Conservation (phyloP, 1,284 basidiomycete genomes). For the Retiboletus flavoniger region DNA sequence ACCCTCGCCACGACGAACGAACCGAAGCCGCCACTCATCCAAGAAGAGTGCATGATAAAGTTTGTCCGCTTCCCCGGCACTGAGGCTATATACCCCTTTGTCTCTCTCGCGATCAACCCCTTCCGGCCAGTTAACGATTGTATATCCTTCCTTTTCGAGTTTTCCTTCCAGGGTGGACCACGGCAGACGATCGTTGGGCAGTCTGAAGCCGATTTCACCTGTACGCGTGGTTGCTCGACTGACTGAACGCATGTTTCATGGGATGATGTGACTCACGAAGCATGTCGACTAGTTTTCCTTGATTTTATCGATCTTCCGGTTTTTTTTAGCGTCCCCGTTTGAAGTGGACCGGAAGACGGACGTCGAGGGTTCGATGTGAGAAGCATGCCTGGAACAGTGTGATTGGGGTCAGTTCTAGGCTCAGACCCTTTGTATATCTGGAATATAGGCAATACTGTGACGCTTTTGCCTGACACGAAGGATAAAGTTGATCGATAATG, state of each 20-base stretch:
- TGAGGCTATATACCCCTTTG: background rate
- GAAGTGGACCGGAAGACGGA: too few relatives aligned
- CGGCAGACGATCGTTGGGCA: slow-evolving; percentile 3
- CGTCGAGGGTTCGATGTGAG: background rate
- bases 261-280: slow-evolving; percentile 4
- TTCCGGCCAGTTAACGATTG: slow-evolving; percentile 7
- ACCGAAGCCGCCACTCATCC: background rate
- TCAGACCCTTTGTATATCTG: too few relatives aligned
- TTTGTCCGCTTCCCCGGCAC: background rate
- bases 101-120: background rate
- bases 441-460: too few relatives aligned
- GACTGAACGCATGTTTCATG: accelerated
- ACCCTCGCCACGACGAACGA: background rate
- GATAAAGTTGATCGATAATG: background rate
- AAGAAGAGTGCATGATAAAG: slow-evolving; percentile 1
- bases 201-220: slow-evolving; percentile 3
- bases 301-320: background rate
- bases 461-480: too few relatives aligned
- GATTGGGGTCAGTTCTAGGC: background rate
- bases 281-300: slow-evolving; percentile 2
- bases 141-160: background rate
- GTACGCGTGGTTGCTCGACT: background rate
- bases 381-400: background rate
- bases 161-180: slow-evolving; percentile 12
- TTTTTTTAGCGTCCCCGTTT: background rate